A percentile compares a stretch with the other conserved stretches of the same genome.
phyloP scores from a whole-genome alignment of 768 basidiomycete species.

The Naematelia aurantialba region DNA sequence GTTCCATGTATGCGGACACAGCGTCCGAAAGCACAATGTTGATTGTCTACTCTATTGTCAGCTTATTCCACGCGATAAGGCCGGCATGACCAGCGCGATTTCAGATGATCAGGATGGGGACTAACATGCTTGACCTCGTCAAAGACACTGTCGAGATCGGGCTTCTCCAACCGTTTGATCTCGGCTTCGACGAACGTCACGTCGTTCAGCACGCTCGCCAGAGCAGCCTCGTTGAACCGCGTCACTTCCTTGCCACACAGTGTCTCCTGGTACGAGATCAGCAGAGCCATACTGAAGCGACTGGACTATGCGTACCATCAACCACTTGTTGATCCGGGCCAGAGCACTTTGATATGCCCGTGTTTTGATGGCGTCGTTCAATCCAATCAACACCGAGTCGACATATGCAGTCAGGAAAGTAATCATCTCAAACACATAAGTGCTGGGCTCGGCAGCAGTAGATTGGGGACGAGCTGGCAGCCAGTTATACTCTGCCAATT shows the following conservation, averaged over 20 bases:
- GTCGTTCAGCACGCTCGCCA: slow-evolving; percentile 79
- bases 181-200: slow-evolving; percentile 86
- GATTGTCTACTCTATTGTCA: slow-evolving; percentile 37
- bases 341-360: slow-evolving; percentile 84
- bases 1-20: slow-evolving; percentile 74
- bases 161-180: slow-evolving; percentile 68
- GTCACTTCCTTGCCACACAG: slow-evolving; percentile 56
- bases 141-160: slow-evolving; percentile 69
- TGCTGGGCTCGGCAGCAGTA: slow-evolving; percentile 65
- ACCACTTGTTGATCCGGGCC: slow-evolving; percentile 76
- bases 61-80: too few species aligned
- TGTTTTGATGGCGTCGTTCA: slow-evolving; percentile 81
- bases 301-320: slow-evolving; percentile 67
- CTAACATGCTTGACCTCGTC: slow-evolving; percentile 72
- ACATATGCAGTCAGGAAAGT: slow-evolving; percentile 96
- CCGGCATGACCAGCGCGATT: not conserved
- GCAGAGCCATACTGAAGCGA: not conserved
- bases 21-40: slow-evolving; percentile 65
- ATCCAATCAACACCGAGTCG: slow-evolving; percentile 64
- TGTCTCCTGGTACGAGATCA: slow-evolving; percentile 16
- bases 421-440: slow-evolving; percentile 90
- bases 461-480: slow-evolving; percentile 57
- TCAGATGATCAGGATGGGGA: slow-evolving; percentile 10
- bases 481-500: slow-evolving; percentile 93
- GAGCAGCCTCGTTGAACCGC: slow-evolving; percentile 81